These are phyloP conservation scores for Aspergillus sp. DNA, from an alignment of 2,329 filamentous ascomycete genomes.

Conservation along the genomic window DNA sequence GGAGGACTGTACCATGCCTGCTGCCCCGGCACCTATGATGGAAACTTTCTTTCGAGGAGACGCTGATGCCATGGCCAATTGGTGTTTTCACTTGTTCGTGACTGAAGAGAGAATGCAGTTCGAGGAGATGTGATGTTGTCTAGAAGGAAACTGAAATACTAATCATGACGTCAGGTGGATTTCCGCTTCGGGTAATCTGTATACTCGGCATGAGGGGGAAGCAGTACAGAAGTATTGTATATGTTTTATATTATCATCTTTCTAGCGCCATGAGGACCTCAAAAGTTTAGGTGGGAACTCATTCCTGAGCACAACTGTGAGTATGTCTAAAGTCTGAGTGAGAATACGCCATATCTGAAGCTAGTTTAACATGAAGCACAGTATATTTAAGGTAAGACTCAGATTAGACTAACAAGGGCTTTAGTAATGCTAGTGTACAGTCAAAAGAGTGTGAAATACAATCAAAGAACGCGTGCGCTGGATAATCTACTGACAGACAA, in stretches of 20 bases:
- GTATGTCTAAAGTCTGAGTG: no score
- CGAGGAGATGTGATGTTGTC: neutral
- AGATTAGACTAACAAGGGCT: no score
- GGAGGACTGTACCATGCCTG: conserved; percentile 55
- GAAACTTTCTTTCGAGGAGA: conserved; percentile 52
- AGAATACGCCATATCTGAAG: no score
- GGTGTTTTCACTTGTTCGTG: no score
- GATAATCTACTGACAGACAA: neutral
- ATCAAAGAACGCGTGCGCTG: no score
- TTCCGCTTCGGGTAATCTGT: neutral
- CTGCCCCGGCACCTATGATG: conserved; percentile 64
- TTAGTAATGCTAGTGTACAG: no score
- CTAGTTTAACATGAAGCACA: no score
- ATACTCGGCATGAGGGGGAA: neutral
- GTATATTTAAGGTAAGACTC: no score
- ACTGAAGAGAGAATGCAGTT: neutral
- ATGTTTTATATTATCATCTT: neutral
- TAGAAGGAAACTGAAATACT: neutral
- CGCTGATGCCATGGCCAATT: neutral
- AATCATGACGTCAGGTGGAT: neutral
- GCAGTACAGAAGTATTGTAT: neutral
- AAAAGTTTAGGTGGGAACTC: no score
- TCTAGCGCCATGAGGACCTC: no score
- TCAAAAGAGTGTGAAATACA: no score
- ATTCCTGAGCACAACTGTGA: no score